Percentiles rank a stretch among this genome's conserved stretches.
phyloP scores from a whole-genome alignment of 371 early-diverging fungal genomes.

The Syncephalastrum contaminatum region DNA sequence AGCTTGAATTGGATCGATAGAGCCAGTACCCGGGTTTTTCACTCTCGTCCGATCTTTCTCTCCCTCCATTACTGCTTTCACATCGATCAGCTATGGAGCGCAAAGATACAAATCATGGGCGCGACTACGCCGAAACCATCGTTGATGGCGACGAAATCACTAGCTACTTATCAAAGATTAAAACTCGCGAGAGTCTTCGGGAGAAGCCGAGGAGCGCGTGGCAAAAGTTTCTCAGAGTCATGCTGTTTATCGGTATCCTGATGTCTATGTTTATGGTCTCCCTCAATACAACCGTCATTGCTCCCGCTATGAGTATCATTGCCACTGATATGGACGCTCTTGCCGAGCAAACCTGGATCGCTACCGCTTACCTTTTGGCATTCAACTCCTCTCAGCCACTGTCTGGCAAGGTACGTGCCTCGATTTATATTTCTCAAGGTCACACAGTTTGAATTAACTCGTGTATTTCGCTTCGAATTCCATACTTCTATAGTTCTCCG shows the following conservation, averaged over 20 bases:
- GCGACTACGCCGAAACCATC: too few species aligned
- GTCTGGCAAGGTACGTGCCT: conserved; percentile 51
- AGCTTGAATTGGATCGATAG: too few species aligned
- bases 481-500: conserved; percentile 11
- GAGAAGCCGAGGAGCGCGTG: too few species aligned
- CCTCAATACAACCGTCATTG: conserved; percentile 75
- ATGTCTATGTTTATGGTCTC: conserved; percentile 73
- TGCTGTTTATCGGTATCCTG: conserved; percentile 17
- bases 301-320: conserved; percentile 32
- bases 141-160: too few species aligned
- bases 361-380: conserved; percentile 50
- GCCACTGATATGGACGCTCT: conserved; percentile 14
- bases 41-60: too few species aligned
- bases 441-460: too few species aligned
- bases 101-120: too few species aligned
- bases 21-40: too few species aligned
- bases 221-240: background rate
- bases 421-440: background rate
- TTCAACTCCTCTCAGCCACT: conserved; percentile 54
- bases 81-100: too few species aligned
- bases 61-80: too few species aligned
- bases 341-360: conserved; percentile 23
- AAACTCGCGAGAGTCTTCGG: too few species aligned
- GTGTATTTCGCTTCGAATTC: background rate
- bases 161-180: too few species aligned